Base-by-base conservation (phyloP, 2,329 filamentous ascomycete species). In the Metarhizium guizhouense region DNA sequence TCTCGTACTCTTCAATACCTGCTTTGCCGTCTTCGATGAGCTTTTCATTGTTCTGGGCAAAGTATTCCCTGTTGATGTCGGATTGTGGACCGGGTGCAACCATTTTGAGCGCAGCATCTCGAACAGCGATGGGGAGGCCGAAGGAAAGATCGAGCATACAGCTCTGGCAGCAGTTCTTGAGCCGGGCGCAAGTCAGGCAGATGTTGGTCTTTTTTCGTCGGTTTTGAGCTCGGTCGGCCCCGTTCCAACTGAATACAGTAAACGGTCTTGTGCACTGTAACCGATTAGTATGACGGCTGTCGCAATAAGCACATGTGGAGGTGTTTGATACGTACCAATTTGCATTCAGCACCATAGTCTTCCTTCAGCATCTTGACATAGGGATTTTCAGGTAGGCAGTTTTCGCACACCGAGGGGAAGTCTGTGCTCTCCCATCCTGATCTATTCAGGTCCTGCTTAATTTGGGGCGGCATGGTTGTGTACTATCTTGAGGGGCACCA, bases 291-390 rank as follows among this genome's bases (percentile, higher is more conserved):
- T 18, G 42, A 40, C 16, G 36, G 20, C 10, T 7, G 29, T 18
- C 7, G 14, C 6, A 42, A 32, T 42, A 47, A 50, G 20, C 29
- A 30, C 4, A 14, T 55, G 43, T 48, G 25, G 52, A 3, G 11
- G 45, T 25, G 6, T n/a, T 14, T 25, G 18, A 30, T 30, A 57
- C 69, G 54, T 66, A 75, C 73, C 62, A 88, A 76, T 76, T 88
- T 88, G 79, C 88, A 90, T 74, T 92, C 87, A 56, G 87, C 89
- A 64, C 91, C 94, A 66, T 95, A 86, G 71, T 99, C 93, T 68
- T 97, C 91, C 74, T 99, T 99, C 58, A 99, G 80, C 92, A 99
- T 97, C 73, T 97, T 94, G 47, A 99, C 94, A 67, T 95, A 99
- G 2, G 93, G 93, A 65, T 97, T 97, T 59, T 96, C 92, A 16